A percentile compares a stretch with the other conserved stretches of the same genome.
These are phyloP conservation scores for Dendrocalamus latiflorus DNA, from an alignment of 202 grass and related monocot species.

Conservation along the genomic window DNA sequence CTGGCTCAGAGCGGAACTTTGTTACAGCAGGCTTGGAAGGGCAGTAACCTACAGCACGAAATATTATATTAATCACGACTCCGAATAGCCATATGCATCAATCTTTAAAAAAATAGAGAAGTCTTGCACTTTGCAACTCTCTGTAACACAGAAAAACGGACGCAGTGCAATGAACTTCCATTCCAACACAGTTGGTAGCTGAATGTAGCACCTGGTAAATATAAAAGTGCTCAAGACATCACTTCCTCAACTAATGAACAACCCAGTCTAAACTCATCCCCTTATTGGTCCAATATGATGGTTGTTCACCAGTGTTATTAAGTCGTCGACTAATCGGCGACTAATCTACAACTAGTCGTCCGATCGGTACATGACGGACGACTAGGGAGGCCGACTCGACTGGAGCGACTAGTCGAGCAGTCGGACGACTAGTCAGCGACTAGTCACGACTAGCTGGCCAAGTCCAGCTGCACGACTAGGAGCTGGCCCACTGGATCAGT, in stretches of 20 bases:
- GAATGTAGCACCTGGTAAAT: not conserved
- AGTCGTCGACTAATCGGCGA: too few relatives aligned
- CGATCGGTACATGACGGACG: too few relatives aligned
- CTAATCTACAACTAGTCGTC: too few relatives aligned
- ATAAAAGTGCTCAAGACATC: not conserved
- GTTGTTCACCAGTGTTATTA: too few relatives aligned
- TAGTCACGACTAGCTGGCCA: too few relatives aligned
- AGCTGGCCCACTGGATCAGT: too few relatives aligned
- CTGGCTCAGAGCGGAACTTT: slow-evolving; percentile 72
- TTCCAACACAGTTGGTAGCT: not conserved
- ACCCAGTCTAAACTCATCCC: not conserved
- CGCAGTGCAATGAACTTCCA: not conserved
- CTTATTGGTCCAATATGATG: not conserved
- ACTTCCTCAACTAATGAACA: not conserved
- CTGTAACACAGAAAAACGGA: not conserved
- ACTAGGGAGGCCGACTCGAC: too few relatives aligned
- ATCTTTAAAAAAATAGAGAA: too few relatives aligned
- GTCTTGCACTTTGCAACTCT: not conserved
- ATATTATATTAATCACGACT: slow-evolving; percentile 11
- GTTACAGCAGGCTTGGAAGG: slow-evolving; percentile 58
- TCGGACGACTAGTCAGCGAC: too few relatives aligned
- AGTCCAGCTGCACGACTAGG: too few relatives aligned
- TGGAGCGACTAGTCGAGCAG: too few relatives aligned
- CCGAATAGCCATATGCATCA: not conserved
- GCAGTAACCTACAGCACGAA: slow-evolving; percentile 51